A percentile compares a stretch with the other conserved stretches of the same genome.
Evolutionary conservation across 1,284 basidiomycete genomes (phyloP).

Genomic region (Sanghuangporus baumii): DNA sequence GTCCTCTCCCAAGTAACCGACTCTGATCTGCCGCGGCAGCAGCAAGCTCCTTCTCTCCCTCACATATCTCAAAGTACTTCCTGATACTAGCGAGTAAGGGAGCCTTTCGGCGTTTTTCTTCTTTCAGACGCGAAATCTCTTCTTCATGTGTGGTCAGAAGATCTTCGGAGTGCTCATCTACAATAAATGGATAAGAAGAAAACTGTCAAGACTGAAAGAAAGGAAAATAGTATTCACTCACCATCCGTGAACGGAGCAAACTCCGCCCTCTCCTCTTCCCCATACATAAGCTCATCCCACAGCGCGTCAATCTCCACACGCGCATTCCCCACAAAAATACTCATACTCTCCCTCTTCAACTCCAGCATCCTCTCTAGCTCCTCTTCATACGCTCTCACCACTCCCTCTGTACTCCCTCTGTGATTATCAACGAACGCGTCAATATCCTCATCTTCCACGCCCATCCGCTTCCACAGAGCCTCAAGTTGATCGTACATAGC

Average conservation of each 20-base stretch:
- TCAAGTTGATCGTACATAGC: slow-evolving; percentile 84
- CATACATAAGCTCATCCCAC: slow-evolving; percentile 86
- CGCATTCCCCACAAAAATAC: slow-evolving; percentile 79
- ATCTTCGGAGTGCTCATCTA: slow-evolving; percentile 88
- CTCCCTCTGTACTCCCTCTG: slow-evolving; percentile 71
- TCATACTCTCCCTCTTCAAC: slow-evolving; percentile 84
- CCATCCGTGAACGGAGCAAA: slow-evolving; percentile 81
- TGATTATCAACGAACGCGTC: slow-evolving; percentile 78
- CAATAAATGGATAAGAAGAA: not conserved
- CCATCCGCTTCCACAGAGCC: slow-evolving; percentile 73
- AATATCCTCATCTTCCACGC: slow-evolving; percentile 66
- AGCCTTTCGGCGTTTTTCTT: slow-evolving; percentile 74
- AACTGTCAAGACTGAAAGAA: not conserved
- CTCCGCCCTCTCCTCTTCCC: slow-evolving; percentile 76
- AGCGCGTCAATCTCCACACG: slow-evolving; percentile 76
- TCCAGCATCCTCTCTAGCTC: slow-evolving; percentile 90
- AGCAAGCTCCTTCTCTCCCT: slow-evolving; percentile 85
- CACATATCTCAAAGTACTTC: slow-evolving; percentile 90
- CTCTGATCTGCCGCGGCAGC: slow-evolving; percentile 75
- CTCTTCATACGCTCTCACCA: slow-evolving; percentile 76
- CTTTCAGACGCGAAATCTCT: slow-evolving; percentile 76
- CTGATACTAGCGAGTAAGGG: slow-evolving; percentile 73
- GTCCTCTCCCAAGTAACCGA: slow-evolving; percentile 71
- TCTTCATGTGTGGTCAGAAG: slow-evolving; percentile 84
- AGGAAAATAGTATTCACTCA: slow-evolving; percentile 30